Evolutionary conservation across 2,329 filamentous ascomycete genomes (phyloP).

Genomic region (Pyrenochaeta sp.): DNA sequence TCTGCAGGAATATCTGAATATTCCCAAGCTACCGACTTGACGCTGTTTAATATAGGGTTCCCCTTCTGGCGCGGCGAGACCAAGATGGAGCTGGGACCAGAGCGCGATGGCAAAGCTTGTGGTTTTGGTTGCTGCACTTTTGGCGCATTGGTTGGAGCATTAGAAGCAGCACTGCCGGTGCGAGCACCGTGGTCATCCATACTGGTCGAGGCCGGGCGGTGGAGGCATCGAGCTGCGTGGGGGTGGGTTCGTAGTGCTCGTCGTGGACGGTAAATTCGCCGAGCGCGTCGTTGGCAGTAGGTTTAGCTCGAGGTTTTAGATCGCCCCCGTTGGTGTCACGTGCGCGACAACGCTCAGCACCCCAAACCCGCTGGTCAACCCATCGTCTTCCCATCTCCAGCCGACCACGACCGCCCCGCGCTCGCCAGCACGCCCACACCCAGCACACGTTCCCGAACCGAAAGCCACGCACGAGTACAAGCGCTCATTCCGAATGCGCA

Average conservation of each 20-base stretch:
- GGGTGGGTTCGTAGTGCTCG: background rate
- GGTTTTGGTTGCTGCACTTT: constrained; percentile 85
- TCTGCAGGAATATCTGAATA: constrained; percentile 97
- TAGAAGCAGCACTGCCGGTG: constrained; percentile 14
- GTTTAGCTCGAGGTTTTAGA: constrained; percentile 3
- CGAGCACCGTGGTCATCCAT: constrained; percentile 43
- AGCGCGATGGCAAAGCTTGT: constrained; percentile 76
- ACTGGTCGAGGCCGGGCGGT: constrained; percentile 23
- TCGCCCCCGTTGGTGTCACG: constrained; percentile 11
- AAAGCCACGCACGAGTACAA: constrained; percentile 7
- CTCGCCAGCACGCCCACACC: constrained; percentile 6
- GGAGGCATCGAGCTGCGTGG: constrained; percentile 25
- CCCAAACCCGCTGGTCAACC: constrained; percentile 19
- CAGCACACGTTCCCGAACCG: constrained; percentile 9
- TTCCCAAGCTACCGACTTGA: constrained; percentile 89
- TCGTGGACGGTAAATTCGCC: background rate
- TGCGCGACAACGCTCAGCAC: constrained; percentile 21
- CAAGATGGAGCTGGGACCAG: constrained; percentile 78
- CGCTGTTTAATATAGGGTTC: constrained; percentile 86
- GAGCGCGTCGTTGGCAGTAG: background rate
- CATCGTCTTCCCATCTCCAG: constrained; percentile 19
- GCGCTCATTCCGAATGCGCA: constrained; percentile 40
- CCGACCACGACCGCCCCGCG: constrained; percentile 20
- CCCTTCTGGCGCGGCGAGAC: constrained; percentile 94
- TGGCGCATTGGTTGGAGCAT: constrained; percentile 22